Base-by-base conservation (phyloP, 192 early-diverging fungal species). In the Podila epicladia region DNA sequence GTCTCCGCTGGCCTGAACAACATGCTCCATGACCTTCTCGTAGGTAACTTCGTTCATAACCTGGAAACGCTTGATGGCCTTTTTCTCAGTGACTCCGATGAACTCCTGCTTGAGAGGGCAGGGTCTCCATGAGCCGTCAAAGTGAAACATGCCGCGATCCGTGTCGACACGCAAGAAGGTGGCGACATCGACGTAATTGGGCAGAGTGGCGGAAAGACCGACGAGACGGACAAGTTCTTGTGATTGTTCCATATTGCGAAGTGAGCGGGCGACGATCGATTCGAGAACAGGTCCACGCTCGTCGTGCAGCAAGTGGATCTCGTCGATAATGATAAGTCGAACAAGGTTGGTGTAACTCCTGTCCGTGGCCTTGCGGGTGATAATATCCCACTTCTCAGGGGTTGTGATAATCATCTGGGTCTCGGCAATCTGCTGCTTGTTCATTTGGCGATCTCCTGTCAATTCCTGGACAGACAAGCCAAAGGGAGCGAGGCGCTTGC, bases 381-480 rank as follows among this genome's bases (percentile, higher is more conserved):
- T 94, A 32, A 99, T 94, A 83, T 99, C 98, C 98, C 98, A 99
- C 78, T 99, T 99, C 82, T 99, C 98, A 11, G 98, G 98, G 5
- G 98, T 99, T 3, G 98, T 98, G 35, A 99, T 93, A 77, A 99
- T 98, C 75, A 99, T 92, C 67, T 98, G 96, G 3, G 98, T 99
- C 58, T 96, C 94, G 11, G 96, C 87, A 60, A 99, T 97, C 83
- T 98, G 96, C 75, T 94, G 92, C 82, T 98, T 97, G n/a, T 95
- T 99, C 50, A 99, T 85, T 82, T 97, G 95, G 13, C 94, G 90
- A 88, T 99, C 98, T 82, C 98, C 98, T 22, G 97, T 98, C 59
- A 99, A 88, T 87, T 99, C 98, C 9, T 95, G 93, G n/a, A 99
- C 97, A 35, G 87, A 93, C 29, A 99, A 84, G 15, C 95, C 95